phyloP scores from a whole-genome alignment of 2,329 filamentous ascomycete species.

The Hypoxylon sp. region DNA sequence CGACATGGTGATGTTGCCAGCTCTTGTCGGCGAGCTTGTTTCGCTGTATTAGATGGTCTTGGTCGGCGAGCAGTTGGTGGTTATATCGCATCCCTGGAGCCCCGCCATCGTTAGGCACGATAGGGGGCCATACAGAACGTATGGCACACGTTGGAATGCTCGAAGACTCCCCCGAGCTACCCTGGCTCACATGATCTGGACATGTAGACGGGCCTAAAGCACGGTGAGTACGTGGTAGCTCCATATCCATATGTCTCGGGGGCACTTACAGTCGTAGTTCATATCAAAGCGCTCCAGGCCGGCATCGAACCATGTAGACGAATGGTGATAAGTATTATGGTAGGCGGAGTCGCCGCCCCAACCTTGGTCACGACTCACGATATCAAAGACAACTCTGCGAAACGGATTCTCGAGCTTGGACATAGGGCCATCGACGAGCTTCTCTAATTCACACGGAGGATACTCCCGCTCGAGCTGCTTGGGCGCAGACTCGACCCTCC shows the following conservation, averaged over 20 bases:
- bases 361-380: constrained; percentile 69
- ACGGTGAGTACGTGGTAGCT: constrained; percentile 22
- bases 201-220: constrained; percentile 30
- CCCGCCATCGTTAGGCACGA: constrained; percentile 23
- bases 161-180: constrained; percentile 8
- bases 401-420: constrained; percentile 62
- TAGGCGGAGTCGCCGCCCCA: constrained; percentile 56
- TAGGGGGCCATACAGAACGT: constrained; percentile 47
- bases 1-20: constrained; percentile 59
- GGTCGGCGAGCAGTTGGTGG: constrained; percentile 53
- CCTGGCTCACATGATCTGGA: constrained; percentile 30
- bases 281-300: constrained; percentile 68
- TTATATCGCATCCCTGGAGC: constrained; percentile 49
- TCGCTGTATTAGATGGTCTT: constrained; percentile 60
- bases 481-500: constrained; percentile 42
- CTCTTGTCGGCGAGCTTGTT: constrained; percentile 56
- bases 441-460: constrained; percentile 49
- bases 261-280: constrained; percentile 44
- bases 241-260: background rate
- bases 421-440: constrained; percentile 55
- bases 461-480: constrained; percentile 49
- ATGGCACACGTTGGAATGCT: constrained; percentile 46
- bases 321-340: constrained; percentile 58
- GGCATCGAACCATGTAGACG: constrained; percentile 73
- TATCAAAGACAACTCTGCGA: constrained; percentile 71